These are phyloP conservation scores for Immersiporthe knoxdaviesiana DNA, from an alignment of 2,329 filamentous ascomycete species.

Conservation along the genomic window DNA sequence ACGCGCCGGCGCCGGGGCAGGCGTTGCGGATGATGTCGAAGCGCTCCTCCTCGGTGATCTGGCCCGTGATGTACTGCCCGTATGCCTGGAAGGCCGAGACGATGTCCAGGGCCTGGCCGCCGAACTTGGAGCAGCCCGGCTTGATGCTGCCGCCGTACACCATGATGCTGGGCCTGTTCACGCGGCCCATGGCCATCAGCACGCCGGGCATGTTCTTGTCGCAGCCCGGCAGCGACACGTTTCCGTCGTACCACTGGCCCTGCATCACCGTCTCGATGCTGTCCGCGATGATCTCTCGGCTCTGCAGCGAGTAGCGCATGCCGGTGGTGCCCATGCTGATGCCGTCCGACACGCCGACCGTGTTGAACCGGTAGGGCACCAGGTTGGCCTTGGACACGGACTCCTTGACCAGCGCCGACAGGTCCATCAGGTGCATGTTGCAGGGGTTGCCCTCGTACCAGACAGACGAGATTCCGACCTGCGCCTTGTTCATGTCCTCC, in stretches of 20 bases:
- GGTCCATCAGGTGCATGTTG: constrained; percentile 97
- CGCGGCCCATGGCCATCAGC: constrained; percentile 88
- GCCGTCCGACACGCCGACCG: constrained; percentile 93
- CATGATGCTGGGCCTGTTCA: constrained; percentile 95
- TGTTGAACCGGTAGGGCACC: constrained; percentile 97
- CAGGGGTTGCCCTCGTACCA: constrained; percentile 99
- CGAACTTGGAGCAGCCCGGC: constrained; percentile 76
- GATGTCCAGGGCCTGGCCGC: constrained; percentile 82
- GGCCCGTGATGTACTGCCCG: constrained; percentile 88
- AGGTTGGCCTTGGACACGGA: constrained; percentile 72
- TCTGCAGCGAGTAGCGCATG: constrained; percentile 95
- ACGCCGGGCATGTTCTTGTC: constrained; percentile 99
- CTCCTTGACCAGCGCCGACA: constrained; percentile 74
- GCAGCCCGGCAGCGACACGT: constrained; percentile 94
- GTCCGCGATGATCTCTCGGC: constrained; percentile 94
- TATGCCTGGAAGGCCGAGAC: constrained; percentile 98
- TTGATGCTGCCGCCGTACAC: constrained; percentile 95
- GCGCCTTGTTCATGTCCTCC: constrained; percentile 90
- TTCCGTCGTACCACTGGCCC: constrained; percentile 97
- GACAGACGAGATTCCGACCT: constrained; percentile 96
- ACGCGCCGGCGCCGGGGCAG: constrained; percentile 82
- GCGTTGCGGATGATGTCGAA: constrained; percentile 95
- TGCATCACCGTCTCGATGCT: constrained; percentile 99
- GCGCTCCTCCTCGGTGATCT: constrained; percentile 88
- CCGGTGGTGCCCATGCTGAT: constrained; percentile 98